phyloP scores from a whole-genome alignment of 2,329 filamentous ascomycete species.

The Stemphylium beticola region DNA sequence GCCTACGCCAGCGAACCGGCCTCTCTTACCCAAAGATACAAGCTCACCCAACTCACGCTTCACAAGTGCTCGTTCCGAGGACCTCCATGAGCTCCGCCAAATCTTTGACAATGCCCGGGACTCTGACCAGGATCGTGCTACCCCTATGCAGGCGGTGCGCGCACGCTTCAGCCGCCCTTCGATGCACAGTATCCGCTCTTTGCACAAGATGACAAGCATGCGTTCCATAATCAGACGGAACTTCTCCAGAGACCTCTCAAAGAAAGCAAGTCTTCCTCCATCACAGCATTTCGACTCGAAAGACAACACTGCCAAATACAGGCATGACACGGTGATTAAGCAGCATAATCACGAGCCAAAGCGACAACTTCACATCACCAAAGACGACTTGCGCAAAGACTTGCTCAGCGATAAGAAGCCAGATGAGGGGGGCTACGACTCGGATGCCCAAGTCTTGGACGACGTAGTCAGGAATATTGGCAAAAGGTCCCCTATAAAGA shows the following conservation, averaged over 20 bases:
- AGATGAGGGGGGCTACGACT: conserved; percentile 47
- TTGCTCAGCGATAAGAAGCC: conserved; percentile 41
- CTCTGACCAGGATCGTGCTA: conserved; percentile 10
- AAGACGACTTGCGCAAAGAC: conserved; percentile 40
- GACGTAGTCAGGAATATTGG: conserved; percentile 40
- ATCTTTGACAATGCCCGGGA: conserved; percentile 42
- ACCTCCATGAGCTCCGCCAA: conserved; percentile 42
- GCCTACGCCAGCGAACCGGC: conserved; percentile 33
- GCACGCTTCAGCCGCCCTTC: conserved; percentile 35
- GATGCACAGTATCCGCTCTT: conserved; percentile 40
- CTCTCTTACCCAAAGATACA: conserved; percentile 26
- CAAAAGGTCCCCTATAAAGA: conserved; percentile 39
- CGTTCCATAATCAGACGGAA: conserved; percentile 43
- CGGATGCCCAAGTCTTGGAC: conserved; percentile 45
- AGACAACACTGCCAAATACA: conserved; percentile 12
- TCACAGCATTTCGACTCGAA: conserved; percentile 6
- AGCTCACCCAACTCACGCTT: conserved; percentile 34
- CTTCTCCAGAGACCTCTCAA: conserved; percentile 37
- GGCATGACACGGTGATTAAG: conserved; percentile 35
- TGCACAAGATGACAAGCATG: conserved; percentile 46
- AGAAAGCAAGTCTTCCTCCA: conserved; percentile 13
- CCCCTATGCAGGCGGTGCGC: conserved; percentile 22
- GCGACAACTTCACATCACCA: conserved; percentile 39
- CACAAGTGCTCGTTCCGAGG: conserved; percentile 40
- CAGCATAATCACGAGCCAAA: conserved; percentile 24